Evolutionary conservation across 129 eudicot genomes (phyloP).

Genomic region (Helianthus annuus): HanXRQr2.0-SUNRISE NC_035445.2:82925073-82925572

Average conservation of each 20-base stretch:
- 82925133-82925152: not conserved
- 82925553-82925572: not conserved
- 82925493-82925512: conserved; percentile 68
- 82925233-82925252: conserved; percentile 93
- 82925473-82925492: conserved; percentile 98
- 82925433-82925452: conserved; percentile 62
- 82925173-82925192: not conserved
- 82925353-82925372: conserved; percentile 7
- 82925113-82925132: too few relatives aligned
- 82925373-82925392: conserved; percentile 15
- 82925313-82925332: conserved; percentile 1
- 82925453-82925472: conserved; percentile 61
- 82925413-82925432: conserved; percentile 90
- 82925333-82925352: conserved; percentile 1
- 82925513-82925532: conserved; percentile 29
- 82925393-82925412: conserved; percentile 84
- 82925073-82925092: too few relatives aligned
- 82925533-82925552: not conserved
- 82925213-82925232: conserved; percentile 22
- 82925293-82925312: conserved; percentile 97
- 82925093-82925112: too few relatives aligned
- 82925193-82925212: not conserved
- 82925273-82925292: conserved; percentile 91
- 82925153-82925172: not conserved
- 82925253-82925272: conserved; percentile 89